Evolutionary conservation across 805 yeast species (phyloP), one percentile per base, ranked within the genome.

Genomic region (Yamadazyma laniorum): DNA sequence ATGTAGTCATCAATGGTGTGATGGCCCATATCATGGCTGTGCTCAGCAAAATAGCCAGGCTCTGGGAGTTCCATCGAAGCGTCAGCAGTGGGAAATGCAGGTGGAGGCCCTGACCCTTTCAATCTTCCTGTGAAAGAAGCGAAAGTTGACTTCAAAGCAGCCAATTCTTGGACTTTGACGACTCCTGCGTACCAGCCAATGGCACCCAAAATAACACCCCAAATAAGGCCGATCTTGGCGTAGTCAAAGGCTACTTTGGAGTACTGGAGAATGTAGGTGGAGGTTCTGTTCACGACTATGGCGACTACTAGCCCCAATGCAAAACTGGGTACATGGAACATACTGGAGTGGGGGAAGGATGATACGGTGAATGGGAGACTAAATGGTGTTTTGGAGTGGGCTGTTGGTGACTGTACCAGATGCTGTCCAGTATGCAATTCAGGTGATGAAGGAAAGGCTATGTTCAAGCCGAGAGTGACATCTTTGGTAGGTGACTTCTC

Each of bases 101-200:
- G 12, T n/a, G n/a, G n/a, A n/a, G n/a, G n/a, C n/a, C n/a, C n/a
- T 8, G 18, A 8, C 14, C 35, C 28, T 27, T 11, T 23, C 15
- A 32, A 12, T 32, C 16, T 36, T 4, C 25, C 19, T 13, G 29
- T 32, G 3, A 38, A 5, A 3, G 23, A 11, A 5, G 8, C 23
- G 7, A 29, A 9, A 5, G 18, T 17, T 12, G 22, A 6, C 5
- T 13, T 19, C 12, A 29, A 21, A 14, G 18, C 18, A 8, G 27
- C 16, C 6, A 34, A 22, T 15, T 45, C 46, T 21, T 42, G 44
- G 4, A 42, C 3, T 23, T 45, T 44, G 23, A 44, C 34, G 13
- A 60, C 27, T 2, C 70, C 70, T n/a, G 51, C 32, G 45, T 62
- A 63, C 62, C 65, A 58, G 26, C 49, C 49, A 8, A 48, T 42